Conservation (phyloP, 2,329 filamentous ascomycete genomes). For the Stagonosporopsis chrysanthemi region DNA sequence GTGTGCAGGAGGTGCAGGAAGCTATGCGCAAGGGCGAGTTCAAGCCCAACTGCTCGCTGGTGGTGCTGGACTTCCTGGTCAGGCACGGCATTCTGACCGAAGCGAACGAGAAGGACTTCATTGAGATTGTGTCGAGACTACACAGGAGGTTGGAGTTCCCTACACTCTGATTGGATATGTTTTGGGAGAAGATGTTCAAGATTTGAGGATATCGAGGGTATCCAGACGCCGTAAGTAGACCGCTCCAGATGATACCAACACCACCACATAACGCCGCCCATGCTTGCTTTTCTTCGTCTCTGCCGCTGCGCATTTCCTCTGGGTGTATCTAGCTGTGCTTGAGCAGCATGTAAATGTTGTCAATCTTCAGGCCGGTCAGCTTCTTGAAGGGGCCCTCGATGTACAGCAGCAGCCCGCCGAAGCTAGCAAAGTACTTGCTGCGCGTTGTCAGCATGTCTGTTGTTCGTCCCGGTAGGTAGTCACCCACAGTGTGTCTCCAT, state of each 20-base stretch:
- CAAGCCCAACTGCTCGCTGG: constrained; percentile 90
- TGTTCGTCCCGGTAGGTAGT: not conserved
- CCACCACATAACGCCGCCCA: constrained; percentile 43
- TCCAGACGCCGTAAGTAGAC: constrained; percentile 41
- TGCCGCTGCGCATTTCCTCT: not conserved
- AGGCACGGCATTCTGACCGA: constrained; percentile 80
- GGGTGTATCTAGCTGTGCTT: constrained; percentile 72
- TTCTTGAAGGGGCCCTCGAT: constrained; percentile 96
- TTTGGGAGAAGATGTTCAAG: constrained; percentile 14
- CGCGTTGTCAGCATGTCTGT: constrained; percentile 34
- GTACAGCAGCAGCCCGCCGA: constrained; percentile 88
- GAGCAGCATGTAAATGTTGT: constrained; percentile 90
- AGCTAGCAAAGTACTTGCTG: constrained; percentile 93
- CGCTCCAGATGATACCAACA: constrained; percentile 40
- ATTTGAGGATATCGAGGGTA: constrained; percentile 37
- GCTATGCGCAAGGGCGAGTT: constrained; percentile 77
- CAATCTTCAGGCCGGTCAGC: constrained; percentile 87
- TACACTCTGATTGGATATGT: constrained; percentile 41
- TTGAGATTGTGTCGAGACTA: constrained; percentile 76
- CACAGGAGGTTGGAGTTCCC: constrained; percentile 83
- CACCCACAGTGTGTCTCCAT: constrained; percentile 85
- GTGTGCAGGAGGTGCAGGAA: constrained; percentile 75
- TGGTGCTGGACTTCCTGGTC: constrained; percentile 89
- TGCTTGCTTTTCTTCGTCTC: constrained; percentile 37
- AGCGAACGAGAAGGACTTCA: constrained; percentile 79